phyloP scores from a whole-genome alignment of 2,329 filamentous ascomycete genomes.

The Acrodontium crateriforme region DNA sequence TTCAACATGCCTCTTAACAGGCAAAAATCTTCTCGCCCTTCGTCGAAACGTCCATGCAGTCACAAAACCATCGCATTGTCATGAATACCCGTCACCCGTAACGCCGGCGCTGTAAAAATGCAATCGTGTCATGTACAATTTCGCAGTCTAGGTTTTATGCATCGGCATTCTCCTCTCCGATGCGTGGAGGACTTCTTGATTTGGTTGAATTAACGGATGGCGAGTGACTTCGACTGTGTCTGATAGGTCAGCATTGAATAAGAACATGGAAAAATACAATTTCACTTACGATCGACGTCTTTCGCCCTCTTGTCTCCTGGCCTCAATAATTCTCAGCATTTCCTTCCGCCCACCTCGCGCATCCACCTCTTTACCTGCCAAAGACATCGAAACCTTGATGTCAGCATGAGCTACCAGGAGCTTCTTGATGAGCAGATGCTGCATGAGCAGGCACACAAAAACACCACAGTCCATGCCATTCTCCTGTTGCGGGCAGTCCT shows the following conservation, averaged over 20 bases:
- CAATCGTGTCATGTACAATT: no score
- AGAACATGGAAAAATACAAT: neutral
- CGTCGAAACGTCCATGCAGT: no score
- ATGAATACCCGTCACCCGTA: no score
- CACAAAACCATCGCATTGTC: no score
- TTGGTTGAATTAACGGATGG: slow-evolving; percentile 5
- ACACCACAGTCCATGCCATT: slow-evolving; percentile 92
- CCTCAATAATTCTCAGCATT: slow-evolving; percentile 82
- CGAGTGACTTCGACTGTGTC: slow-evolving; percentile 10
- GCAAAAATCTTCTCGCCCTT: no score
- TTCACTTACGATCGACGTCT: slow-evolving; percentile 60
- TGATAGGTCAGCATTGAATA: neutral
- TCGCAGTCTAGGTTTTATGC: no score
- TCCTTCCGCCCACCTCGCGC: slow-evolving; percentile 70
- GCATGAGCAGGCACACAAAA: slow-evolving; percentile 91
- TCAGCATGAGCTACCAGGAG: slow-evolving; percentile 65
- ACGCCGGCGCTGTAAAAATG: no score
- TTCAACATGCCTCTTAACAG: no score
- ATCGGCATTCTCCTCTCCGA: slow-evolving; percentile 16
- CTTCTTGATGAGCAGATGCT: slow-evolving; percentile 75
- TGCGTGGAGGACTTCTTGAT: slow-evolving; percentile 15
- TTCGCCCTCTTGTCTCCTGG: slow-evolving; percentile 74
- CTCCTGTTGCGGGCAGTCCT: slow-evolving; percentile 79
- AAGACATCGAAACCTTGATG: slow-evolving; percentile 88
- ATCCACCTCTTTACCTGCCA: slow-evolving; percentile 73